phyloP scores from a whole-genome alignment of 495 filamentous ascomycete species.

The Geopyxis carbonaria region DNA sequence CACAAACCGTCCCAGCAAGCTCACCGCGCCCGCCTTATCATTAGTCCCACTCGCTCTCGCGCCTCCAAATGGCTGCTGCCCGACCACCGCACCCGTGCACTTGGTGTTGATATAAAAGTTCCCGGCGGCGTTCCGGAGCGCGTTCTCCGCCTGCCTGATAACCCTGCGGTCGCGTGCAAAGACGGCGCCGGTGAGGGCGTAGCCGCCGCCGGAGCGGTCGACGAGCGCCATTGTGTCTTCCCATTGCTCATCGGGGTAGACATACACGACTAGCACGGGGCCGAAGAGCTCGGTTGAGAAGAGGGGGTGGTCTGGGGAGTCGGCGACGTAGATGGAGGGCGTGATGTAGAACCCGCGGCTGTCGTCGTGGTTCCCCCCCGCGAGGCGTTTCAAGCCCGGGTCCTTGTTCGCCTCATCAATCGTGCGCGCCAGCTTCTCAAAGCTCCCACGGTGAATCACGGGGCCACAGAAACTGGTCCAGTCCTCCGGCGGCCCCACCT shows the following conservation, averaged over 20 bases:
- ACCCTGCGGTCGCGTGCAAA: conserved; percentile 58
- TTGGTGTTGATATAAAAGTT: conserved; percentile 94
- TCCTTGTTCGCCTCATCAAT: conserved; percentile 56
- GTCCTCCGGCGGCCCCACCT: conserved; percentile 47
- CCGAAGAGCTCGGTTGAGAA: conserved; percentile 64
- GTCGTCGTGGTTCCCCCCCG: conserved; percentile 53
- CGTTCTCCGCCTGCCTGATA: conserved; percentile 50
- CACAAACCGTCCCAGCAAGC: conserved; percentile 60
- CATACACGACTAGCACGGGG: conserved; percentile 49
- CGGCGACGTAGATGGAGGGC: conserved; percentile 52
- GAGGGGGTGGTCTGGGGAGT: conserved; percentile 44
- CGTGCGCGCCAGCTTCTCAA: conserved; percentile 48
- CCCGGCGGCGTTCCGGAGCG: conserved; percentile 58
- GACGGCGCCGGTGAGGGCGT: conserved; percentile 63
- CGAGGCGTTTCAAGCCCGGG: conserved; percentile 41
- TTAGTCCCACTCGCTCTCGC: conserved; percentile 75
- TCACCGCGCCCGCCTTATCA: conserved; percentile 74
- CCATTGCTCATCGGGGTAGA: conserved; percentile 59
- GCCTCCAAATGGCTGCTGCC: conserved; percentile 84
- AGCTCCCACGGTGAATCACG: conserved; percentile 56
- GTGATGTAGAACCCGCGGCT: conserved; percentile 52
- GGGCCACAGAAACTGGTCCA: conserved; percentile 59
- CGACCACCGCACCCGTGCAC: conserved; percentile 79
- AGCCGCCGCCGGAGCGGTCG: conserved; percentile 49
- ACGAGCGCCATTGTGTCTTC: conserved; percentile 37